These are phyloP conservation scores for Oryza nivara DNA, from an alignment of 176 grass and related monocot species.

Conservation along the genomic window DNA sequence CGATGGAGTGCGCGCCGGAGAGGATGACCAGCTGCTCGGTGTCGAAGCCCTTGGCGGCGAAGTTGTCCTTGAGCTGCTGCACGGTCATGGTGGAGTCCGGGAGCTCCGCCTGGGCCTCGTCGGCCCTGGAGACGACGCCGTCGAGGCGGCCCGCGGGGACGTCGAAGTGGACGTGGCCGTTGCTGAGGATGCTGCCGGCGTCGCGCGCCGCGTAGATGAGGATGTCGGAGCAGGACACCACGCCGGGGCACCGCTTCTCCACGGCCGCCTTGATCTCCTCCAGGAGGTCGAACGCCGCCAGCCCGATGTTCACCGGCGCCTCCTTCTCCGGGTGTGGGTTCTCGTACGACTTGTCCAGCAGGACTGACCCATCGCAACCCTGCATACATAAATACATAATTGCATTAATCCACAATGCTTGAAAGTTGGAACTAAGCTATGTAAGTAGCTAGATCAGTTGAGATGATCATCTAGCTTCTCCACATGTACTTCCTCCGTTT, in stretches of 20 bases:
- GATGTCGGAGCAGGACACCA: slow-evolving; percentile 73
- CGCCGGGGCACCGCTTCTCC: slow-evolving; percentile 51
- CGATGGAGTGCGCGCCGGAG: slow-evolving; percentile 75
- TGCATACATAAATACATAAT: not conserved
- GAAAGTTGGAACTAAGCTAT: too few relatives aligned
- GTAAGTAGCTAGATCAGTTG: too few relatives aligned
- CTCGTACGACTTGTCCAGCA: slow-evolving; percentile 39
- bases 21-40: slow-evolving; percentile 68
- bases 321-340: slow-evolving; percentile 60
- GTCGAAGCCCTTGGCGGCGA: slow-evolving; percentile 56
- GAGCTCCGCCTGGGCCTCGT: slow-evolving; percentile 53
- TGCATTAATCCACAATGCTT: too few relatives aligned
- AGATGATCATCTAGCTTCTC: too few relatives aligned
- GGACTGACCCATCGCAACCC: slow-evolving; percentile 67
- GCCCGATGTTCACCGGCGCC: slow-evolving; percentile 48
- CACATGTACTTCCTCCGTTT: too few relatives aligned
- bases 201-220: slow-evolving; percentile 63
- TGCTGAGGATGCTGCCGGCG: slow-evolving; percentile 50
- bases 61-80: slow-evolving; percentile 35
- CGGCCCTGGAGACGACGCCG: slow-evolving; percentile 47
- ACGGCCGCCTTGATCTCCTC: slow-evolving; percentile 59
- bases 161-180: slow-evolving; percentile 46
- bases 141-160: slow-evolving; percentile 67
- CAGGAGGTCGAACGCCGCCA: slow-evolving; percentile 59
- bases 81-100: slow-evolving; percentile 47